Evolutionary conservation across 805 yeast species (phyloP).

Genomic region (Saccharomyces eubayanus): DNA sequence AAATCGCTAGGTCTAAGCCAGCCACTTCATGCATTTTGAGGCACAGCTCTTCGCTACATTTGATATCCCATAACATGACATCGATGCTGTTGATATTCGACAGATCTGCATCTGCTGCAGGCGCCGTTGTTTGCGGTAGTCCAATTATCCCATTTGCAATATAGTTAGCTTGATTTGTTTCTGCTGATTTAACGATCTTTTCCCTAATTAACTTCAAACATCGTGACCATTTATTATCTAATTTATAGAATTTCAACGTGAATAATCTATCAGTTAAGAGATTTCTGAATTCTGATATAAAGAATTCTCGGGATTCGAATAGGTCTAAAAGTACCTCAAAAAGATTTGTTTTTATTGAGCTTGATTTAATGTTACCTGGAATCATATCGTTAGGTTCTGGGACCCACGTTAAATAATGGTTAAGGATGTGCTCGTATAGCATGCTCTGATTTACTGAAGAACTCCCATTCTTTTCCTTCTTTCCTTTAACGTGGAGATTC

Average conservation of each 20-base stretch:
- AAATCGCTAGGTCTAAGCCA: slow-evolving; percentile 29
- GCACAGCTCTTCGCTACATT: slow-evolving; percentile 45
- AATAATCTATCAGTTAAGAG: slow-evolving; percentile 20
- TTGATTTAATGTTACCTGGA: slow-evolving; percentile 6
- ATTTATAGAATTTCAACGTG: slow-evolving; percentile 12
- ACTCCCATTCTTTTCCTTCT: not conserved
- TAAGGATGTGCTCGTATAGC: slow-evolving; percentile 14
- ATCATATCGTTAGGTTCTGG: slow-evolving; percentile 19
- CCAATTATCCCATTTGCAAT: not conserved
- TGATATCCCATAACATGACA: slow-evolving; percentile 74
- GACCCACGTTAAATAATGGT: slow-evolving; percentile 20
- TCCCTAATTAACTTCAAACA: slow-evolving; percentile 16
- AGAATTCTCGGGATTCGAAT: slow-evolving; percentile 19
- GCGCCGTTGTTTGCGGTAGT: not conserved
- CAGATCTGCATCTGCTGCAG: slow-evolving; percentile 5
- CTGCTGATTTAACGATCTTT: slow-evolving; percentile 5
- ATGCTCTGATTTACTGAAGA: not conserved
- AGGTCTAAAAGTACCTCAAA: slow-evolving; percentile 20
- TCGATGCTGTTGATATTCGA: slow-evolving; percentile 50
- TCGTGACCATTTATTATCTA: slow-evolving; percentile 21
- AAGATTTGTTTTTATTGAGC: slow-evolving; percentile 10
- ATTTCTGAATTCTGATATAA: slow-evolving; percentile 19
- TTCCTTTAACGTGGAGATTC: slow-evolving; percentile 36
- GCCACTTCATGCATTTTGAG: slow-evolving; percentile 27
- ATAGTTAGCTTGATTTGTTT: not conserved